Base-by-base conservation (phyloP, 225 moss, liverwort and hornwort genomes). In the Marchantia polymorpha region DNA sequence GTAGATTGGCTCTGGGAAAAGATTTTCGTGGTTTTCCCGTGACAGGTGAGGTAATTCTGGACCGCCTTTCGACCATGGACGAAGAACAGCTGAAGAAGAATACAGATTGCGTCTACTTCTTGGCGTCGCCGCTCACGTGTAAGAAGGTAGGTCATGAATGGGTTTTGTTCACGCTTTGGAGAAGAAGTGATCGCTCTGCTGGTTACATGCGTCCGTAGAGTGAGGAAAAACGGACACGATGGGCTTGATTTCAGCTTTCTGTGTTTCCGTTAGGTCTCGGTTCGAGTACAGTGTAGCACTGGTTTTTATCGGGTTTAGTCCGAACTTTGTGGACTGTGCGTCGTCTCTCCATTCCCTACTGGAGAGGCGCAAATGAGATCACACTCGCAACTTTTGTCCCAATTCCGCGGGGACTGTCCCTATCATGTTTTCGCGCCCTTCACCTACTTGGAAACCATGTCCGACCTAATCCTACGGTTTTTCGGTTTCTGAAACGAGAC, bases 111-210 rank as follows among this genome's bases (percentile, higher is more conserved):
- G 87, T 87, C 74, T 87, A 87, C 76, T 87, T 87, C 84, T 87
- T 87, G 87, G 87, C 87, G 82, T 87, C 87, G 82, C 87, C 87
- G 47, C 87, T 87, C 54, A 87, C 87, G 48, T 87, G 87, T 82
- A 87, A 87, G 66, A 87, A 87, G 87, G 87, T 84, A 14, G 20
- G 78, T 55, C 39, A 9, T 8, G 20, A 23, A 23, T 63, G 13
- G 47, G 22, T 48, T 23, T 64, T 1, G 17, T 20, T 13, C 12
- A 16, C 29, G 26, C 29, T 29, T 56, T 58, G 29, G 22, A 15
- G 20, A 12, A 23, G 73, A 9, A 26, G 29, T 29, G 73, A 73
- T 46, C 19, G 75, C 48, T 8, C 29, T 75, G 2, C n/a, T 16
- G 9, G 15, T 73, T 69, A 23, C 51, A 49, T 50, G 22, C 47